Conservation (phyloP, 495 filamentous ascomycete species). For the Talaromyces trachyspermus region DNA sequence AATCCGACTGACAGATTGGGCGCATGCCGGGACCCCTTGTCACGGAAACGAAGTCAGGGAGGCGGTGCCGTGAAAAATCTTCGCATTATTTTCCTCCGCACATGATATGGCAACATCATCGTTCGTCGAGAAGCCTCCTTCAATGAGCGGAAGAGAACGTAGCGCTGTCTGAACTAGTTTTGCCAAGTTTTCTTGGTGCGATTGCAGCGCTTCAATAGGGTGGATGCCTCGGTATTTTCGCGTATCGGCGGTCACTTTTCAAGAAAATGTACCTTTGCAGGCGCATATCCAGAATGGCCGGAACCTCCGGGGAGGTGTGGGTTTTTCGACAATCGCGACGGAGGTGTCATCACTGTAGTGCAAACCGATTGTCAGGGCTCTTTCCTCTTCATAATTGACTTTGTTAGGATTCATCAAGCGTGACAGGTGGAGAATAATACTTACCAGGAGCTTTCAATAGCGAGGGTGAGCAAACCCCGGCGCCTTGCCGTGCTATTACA, state of each 20-base stretch:
- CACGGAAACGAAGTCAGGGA: constrained; percentile 75
- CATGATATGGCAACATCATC: constrained; percentile 8
- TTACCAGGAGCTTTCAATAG: constrained; percentile 88
- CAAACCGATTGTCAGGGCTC: not conserved
- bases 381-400: not conserved
- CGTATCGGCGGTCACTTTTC: constrained; percentile 77
- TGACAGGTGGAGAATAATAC: constrained; percentile 1
- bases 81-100: constrained; percentile 11
- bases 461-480: constrained; percentile 61
- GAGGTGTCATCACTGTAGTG: constrained; percentile 77
- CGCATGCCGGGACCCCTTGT: constrained; percentile 89
- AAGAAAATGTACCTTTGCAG: constrained; percentile 64
- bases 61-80: constrained; percentile 27
- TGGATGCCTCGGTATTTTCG: constrained; percentile 65
- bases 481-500: constrained; percentile 4
- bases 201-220: constrained; percentile 62
- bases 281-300: constrained; percentile 10
- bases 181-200: constrained; percentile 63
- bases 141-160: constrained; percentile 34
- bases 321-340: constrained; percentile 71
- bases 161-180: constrained; percentile 59
- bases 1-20: constrained; percentile 66
- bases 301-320: constrained; percentile 11
- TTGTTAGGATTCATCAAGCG: not conserved
- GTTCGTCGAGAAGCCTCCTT: not conserved